Evolutionary conservation across 2,329 filamentous ascomycete genomes (phyloP), one percentile per base, ranked within the genome.

Genomic region (Pseudocercospora fijiensis): DNA sequence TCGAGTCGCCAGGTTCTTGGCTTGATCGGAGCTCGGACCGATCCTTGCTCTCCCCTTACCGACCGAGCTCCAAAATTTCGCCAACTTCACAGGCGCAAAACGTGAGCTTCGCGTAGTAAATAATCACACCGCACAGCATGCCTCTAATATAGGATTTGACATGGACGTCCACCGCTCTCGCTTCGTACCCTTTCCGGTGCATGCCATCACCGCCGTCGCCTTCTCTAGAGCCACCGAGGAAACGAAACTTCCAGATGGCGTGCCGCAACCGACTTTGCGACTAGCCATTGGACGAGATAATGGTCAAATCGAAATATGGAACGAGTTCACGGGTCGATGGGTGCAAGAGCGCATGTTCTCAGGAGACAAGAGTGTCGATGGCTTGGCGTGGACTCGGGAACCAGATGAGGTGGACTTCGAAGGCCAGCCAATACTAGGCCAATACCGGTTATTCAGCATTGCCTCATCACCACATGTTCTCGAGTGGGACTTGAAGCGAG

Each of bases 141-240:
- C 24, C 20, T 26, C 11, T 26, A 28, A n/a, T 26, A 27, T 53
- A 53, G 41, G 24, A 24, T 27, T 43, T 58, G 71, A 56, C 64
- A 97, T 98, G 94, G 94, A 98, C 80, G 89, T 99, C 76, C 95
- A 99, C 82, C 91, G 95, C 73, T 96, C 93, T 76, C 91, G 95
- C 75, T 99, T 99, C 80, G 90, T 99, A 71, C 90, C 91, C 45
- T 98, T 91, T 79, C 92, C 92, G 69, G 90, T 92, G 7, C 92
- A 92, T 65, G 89, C 92, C 63, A 97, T 99, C 79, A 98, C 96
- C 79, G 89, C 92, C 67, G 86, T 98, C 75, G 92, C 94, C 70
- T 98, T 99, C 78, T 96, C 95, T 5, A 91, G 96, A 76, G 16
- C 26, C 27, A 24, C 27, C 53, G 53, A 56, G 20, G 53, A 56